Evolutionary conservation across 2,329 filamentous ascomycete species (phyloP), one percentile per base, ranked within the genome.

Genomic region (Curvularia lunata): DNA sequence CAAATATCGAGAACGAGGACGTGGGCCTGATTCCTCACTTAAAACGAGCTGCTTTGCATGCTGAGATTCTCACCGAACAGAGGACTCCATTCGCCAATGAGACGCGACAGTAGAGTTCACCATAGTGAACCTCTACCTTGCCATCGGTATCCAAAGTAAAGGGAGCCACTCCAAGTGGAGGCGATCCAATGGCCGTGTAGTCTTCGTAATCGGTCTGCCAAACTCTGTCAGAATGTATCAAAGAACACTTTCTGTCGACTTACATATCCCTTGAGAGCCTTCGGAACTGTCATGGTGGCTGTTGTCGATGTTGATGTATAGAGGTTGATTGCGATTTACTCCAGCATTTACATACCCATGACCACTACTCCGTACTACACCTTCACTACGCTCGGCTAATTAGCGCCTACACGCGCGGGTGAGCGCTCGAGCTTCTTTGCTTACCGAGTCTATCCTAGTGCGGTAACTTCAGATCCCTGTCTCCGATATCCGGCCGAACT

Each of bases 401-500:
- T 37, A 37, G 34, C 34, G 34, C 34, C 34, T 18, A 6, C 8
- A 7, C n/a, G 34, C 16, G 34, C 34, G 34, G 34, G 16, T 18
- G 4, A n/a, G 34, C 13, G 34, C 2, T 16, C 34, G 16, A 37
- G 34, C 34, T 37, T 34, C 4, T 12, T 10, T 5, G 12, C 13
- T 30, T 6, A 3, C 28, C 9, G 2, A 30, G 6, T 30, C 5
- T 7, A 30, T 30, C 5, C 28, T 30, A 30, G 28, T 30, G 10
- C 9, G 28, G 10, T 34, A 16, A 10, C 25, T 18, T 12, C 23
- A 23, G 23, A 58, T 34, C 51, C 56, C 46, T 51, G 52, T 48
- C 49, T 54, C 58, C 58, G 58, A 60, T 48, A 60, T 48, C 32
- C 50, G 51, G 58, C 54, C 55, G 50, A 30, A 52, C 34, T 54